Percentiles rank a stretch among this genome's conserved stretches.
Conservation (phyloP, 176 grass and related monocot genomes). For the Ensete ventricosum region DNA sequence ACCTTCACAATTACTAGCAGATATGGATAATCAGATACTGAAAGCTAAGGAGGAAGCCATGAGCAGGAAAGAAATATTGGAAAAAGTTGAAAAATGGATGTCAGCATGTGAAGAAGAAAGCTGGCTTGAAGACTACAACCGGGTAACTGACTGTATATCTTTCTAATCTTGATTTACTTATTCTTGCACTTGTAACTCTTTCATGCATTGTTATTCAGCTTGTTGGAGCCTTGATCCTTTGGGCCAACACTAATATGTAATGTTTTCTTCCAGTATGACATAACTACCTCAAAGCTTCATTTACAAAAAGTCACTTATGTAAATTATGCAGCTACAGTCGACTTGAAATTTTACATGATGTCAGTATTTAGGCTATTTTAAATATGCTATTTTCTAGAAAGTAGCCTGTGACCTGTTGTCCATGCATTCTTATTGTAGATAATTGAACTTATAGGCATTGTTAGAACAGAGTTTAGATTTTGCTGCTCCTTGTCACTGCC, state of each 20-base stretch:
- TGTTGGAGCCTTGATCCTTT: too few relatives aligned
- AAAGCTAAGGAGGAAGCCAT: slow-evolving; percentile 78
- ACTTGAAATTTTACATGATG: neutral
- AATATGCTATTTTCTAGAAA: too few relatives aligned
- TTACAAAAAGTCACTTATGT: neutral
- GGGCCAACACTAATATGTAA: too few relatives aligned
- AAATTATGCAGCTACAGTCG: neutral
- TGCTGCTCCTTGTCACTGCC: neutral
- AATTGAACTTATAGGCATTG: neutral
- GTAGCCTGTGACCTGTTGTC: neutral
- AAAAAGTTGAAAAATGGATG: slow-evolving; percentile 86
- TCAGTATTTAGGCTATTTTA: neutral
- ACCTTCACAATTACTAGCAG: slow-evolving; percentile 64
- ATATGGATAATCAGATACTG: slow-evolving; percentile 78
- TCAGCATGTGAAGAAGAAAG: slow-evolving; percentile 92
- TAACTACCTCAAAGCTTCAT: neutral
- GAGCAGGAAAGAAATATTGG: slow-evolving; percentile 88
- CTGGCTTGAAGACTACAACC: slow-evolving; percentile 93
- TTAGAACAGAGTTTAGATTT: neutral
- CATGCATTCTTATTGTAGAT: neutral
- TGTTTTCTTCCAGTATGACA: neutral
- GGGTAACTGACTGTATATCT: slow-evolving; percentile 31
- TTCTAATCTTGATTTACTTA: slow-evolving; percentile 9
- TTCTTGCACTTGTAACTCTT: neutral
- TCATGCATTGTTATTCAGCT: too few relatives aligned